Percentiles rank a stretch among this genome's conserved stretches.
Evolutionary conservation across 2,329 filamentous ascomycete species (phyloP).

Genomic region (Huntiella omanensis): DNA sequence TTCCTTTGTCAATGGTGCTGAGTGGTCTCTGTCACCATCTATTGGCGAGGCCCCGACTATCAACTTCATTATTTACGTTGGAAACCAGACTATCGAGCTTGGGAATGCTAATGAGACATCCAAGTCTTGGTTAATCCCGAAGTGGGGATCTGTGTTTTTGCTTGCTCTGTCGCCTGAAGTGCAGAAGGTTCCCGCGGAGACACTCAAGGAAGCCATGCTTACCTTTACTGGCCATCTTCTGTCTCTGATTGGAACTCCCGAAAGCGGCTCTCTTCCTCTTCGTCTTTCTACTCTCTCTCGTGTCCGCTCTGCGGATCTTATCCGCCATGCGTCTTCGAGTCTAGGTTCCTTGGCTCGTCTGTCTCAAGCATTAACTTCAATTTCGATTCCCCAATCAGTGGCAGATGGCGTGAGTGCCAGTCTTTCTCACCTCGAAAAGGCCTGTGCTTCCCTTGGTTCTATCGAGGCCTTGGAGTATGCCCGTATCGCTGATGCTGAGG

Average conservation of each 20-base stretch:
- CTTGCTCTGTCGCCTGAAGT: constrained; percentile 27
- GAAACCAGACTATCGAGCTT: constrained; percentile 49
- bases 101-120: constrained; percentile 24
- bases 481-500: constrained; percentile 67
- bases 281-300: constrained; percentile 69
- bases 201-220: constrained; percentile 62
- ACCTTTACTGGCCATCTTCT: constrained; percentile 84
- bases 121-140: constrained; percentile 74
- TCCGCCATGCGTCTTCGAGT: constrained; percentile 80
- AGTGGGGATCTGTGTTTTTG: constrained; percentile 65
- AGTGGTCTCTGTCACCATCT: constrained; percentile 89
- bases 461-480: constrained; percentile 59
- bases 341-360: constrained; percentile 83
- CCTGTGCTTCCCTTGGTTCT: constrained; percentile 52
- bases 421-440: constrained; percentile 55
- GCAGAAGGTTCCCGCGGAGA: constrained; percentile 39
- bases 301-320: constrained; percentile 67
- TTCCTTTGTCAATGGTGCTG: constrained; percentile 90
- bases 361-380: constrained; percentile 65
- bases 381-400: constrained; percentile 76
- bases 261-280: constrained; percentile 65
- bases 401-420: constrained; percentile 70
- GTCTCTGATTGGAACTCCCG: constrained; percentile 68
- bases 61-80: constrained; percentile 87
- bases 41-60: constrained; percentile 87